Evolutionary conservation across 768 basidiomycete species (phyloP).

Genomic region (Mycena filopes): DNA sequence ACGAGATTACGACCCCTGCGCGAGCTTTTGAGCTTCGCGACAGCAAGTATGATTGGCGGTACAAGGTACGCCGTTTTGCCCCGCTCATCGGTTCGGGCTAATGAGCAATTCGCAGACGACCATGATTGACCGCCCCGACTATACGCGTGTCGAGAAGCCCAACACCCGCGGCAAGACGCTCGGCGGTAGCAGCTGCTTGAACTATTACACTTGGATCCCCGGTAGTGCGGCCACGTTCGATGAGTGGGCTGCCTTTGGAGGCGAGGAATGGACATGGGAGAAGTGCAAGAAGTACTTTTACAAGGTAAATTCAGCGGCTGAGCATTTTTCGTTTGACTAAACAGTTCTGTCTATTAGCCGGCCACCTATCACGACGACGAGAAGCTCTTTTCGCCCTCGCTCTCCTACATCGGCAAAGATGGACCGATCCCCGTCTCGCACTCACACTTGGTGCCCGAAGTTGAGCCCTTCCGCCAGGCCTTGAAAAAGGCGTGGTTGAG

Average conservation of each 20-base stretch:
- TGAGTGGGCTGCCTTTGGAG: slow-evolving; percentile 27
- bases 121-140: slow-evolving; percentile 31
- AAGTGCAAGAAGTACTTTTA: slow-evolving; percentile 26
- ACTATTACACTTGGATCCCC: slow-evolving; percentile 32
- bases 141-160: slow-evolving; percentile 30
- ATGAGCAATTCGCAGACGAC: slow-evolving; percentile 4
- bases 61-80: not conserved
- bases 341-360: slow-evolving; percentile 10
- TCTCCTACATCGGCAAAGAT: slow-evolving; percentile 25
- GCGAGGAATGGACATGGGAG: slow-evolving; percentile 26
- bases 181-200: slow-evolving; percentile 29
- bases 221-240: slow-evolving; percentile 29
- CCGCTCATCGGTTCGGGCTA: too few relatives aligned
- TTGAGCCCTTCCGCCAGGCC: slow-evolving; percentile 23
- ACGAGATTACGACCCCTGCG: slow-evolving; percentile 26
- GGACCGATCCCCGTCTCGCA: slow-evolving; percentile 30
- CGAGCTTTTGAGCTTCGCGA: slow-evolving; percentile 31
- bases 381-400: slow-evolving; percentile 26
- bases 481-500: slow-evolving; percentile 27
- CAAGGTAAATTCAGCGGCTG: slow-evolving; percentile 10
- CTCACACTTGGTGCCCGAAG: slow-evolving; percentile 21
- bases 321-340: not conserved
- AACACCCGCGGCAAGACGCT: slow-evolving; percentile 30
- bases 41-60: slow-evolving; percentile 29
- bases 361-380: slow-evolving; percentile 31